Base-by-base conservation (phyloP, 1,284 basidiomycete species). In the Cronartium quercuum region DNA sequence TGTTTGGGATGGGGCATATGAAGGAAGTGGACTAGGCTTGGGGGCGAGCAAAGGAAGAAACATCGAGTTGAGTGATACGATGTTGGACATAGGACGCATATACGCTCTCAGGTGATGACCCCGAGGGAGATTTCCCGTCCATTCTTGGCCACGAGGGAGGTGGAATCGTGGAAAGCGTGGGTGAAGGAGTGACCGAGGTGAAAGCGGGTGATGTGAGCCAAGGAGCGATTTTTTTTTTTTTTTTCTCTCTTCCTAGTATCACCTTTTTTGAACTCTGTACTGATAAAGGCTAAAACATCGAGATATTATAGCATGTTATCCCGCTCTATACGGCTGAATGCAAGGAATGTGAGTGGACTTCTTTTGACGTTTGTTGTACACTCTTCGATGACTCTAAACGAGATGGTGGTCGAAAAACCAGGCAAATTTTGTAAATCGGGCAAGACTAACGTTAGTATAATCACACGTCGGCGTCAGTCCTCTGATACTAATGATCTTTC, bases 61-160 rank as follows among this genome's bases (percentile, higher is more conserved):
- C 6, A 10, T 63, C 5, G 18, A 66, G 18, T n/a, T 68, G 57
- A 68, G 24, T 24, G 29, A 29, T 40, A 57, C 63, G 24, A 74
- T 67, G n/a, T 68, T 69, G 76, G 1, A 55, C 76, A 24, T 63
- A 80, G 79, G 94, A 97, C 81, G 92, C 92, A 82, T 97, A 95
- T 85, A 95, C 94, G 75, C 90, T 95, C 81, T 95, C 92, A 80
- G 95, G 96, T 77, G 90, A 91, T 82, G 95, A 98, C 82, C 89
- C 94, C 51, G 95, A 98, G 88, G 96, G 96, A 76, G 84, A 89
- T 55, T 98, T 98, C 87, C 95, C 96, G 60, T 89, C 92, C 78
- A 93, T 98, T 80, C 88, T 97, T 76, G 83, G 83, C 2, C 83
- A 84, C 79, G 83, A 84, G 77, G 83, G 83, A 57, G 82, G 83